Evolutionary conservation across 2,329 filamentous ascomycete genomes (phyloP).

Genomic region (Rosellinia necatrix): DNA sequence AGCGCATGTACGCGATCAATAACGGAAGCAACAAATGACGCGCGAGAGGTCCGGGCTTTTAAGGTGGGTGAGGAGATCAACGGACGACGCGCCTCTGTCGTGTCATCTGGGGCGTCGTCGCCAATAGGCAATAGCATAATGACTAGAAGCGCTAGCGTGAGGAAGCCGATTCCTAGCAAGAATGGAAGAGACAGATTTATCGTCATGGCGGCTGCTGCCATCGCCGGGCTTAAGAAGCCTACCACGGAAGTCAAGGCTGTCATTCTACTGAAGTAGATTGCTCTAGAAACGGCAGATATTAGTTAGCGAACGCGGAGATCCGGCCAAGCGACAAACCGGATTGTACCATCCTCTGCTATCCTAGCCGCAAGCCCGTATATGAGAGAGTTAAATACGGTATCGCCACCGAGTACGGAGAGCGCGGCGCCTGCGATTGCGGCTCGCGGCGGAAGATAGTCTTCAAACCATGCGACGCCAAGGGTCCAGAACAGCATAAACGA

Average conservation of each 20-base stretch:
- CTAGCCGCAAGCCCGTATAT: conserved; percentile 51
- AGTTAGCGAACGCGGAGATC: conserved; percentile 11
- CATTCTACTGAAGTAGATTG: conserved; percentile 56
- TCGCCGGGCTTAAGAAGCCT: conserved; percentile 50
- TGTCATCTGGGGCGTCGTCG: neutral
- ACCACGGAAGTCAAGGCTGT: conserved; percentile 54
- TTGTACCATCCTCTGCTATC: conserved; percentile 49
- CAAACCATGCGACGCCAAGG: conserved; percentile 46
- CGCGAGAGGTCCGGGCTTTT: conserved; percentile 41
- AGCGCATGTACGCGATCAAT: conserved; percentile 39
- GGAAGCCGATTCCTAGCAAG: conserved; percentile 45
- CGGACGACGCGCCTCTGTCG: conserved; percentile 43
- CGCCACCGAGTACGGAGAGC: conserved; percentile 53
- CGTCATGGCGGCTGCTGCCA: conserved; percentile 53
- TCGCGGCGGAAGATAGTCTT: conserved; percentile 43
- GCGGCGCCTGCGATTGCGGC: conserved; percentile 48
- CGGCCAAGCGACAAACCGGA: conserved; percentile 35
- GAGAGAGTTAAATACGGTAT: conserved; percentile 57
- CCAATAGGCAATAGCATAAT: conserved; percentile 40
- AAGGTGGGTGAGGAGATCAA: conserved; percentile 47
- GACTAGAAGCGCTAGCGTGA: conserved; percentile 42
- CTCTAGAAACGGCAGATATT: conserved; percentile 38
- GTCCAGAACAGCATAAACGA: conserved; percentile 48
- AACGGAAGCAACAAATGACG: conserved; percentile 32
- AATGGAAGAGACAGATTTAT: conserved; percentile 51